Percentiles rank a stretch among this genome's conserved stretches.
phyloP scores from a whole-genome alignment of 495 filamentous ascomycete species.

The Xylaria flabelliformis region DNA sequence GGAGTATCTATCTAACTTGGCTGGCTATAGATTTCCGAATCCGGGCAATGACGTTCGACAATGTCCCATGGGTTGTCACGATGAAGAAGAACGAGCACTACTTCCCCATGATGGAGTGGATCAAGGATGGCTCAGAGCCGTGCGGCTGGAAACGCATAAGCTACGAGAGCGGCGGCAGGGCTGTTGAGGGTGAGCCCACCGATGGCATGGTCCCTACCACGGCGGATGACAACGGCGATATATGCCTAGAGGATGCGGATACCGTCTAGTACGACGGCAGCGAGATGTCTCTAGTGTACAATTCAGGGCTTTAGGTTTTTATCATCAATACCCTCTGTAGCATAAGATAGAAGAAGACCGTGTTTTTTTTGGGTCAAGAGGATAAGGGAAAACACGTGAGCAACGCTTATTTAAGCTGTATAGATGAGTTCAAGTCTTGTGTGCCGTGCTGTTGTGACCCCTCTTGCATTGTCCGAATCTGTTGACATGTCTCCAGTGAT shows the following conservation, averaged over 20 bases:
- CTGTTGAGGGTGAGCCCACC: conserved; percentile 54
- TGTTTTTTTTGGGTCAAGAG: conserved; percentile 5
- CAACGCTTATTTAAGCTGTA: neutral
- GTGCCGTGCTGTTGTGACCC: neutral
- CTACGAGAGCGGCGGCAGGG: conserved; percentile 64
- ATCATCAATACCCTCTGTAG: conserved; percentile 21
- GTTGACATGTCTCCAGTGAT: neutral
- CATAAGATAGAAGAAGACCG: conserved; percentile 22
- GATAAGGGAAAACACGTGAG: neutral
- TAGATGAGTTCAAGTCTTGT: neutral
- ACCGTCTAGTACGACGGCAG: neutral
- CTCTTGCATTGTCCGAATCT: neutral
- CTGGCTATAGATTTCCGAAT: conserved; percentile 79
- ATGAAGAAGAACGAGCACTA: conserved; percentile 99
- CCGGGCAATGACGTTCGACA: conserved; percentile 93
- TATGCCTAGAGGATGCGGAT: conserved; percentile 31
- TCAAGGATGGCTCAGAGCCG: conserved; percentile 68
- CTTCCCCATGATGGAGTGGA: conserved; percentile 88
- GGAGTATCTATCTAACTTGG: conserved; percentile 31
- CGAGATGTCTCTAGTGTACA: neutral
- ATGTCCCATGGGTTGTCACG: conserved; percentile 95
- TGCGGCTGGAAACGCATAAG: conserved; percentile 76
- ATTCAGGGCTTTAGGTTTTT: neutral
- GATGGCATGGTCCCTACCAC: conserved; percentile 47
- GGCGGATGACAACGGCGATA: conserved; percentile 33